Conservation (phyloP, 768 basidiomycete species). For the Phlebiopsis flavidoalba region DNA sequence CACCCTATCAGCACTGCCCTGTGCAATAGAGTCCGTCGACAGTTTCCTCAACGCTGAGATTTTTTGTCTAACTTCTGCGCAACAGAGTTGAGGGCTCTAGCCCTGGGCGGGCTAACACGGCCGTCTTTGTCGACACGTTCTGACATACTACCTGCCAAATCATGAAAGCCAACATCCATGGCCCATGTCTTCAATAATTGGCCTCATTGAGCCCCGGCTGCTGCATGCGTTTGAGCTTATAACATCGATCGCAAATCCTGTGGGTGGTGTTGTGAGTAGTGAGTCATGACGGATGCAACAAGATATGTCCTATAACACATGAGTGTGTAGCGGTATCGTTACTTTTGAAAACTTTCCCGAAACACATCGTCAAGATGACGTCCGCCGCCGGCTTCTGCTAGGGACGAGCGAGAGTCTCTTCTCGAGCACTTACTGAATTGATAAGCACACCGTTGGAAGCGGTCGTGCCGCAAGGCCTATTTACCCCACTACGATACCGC, state of each 20-base stretch:
- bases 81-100: slow-evolving; percentile 79
- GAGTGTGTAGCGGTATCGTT: slow-evolving; percentile 93
- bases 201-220: slow-evolving; percentile 33
- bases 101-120: slow-evolving; percentile 87
- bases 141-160: slow-evolving; percentile 46
- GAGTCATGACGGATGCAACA: no score
- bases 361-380: slow-evolving; percentile 90
- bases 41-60: slow-evolving; percentile 85
- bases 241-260: slow-evolving; percentile 76
- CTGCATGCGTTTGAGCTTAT: slow-evolving; percentile 67
- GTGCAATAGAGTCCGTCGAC: slow-evolving; percentile 90
- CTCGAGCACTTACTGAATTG: slow-evolving; percentile 90
- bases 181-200: slow-evolving; percentile 17
- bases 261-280: not conserved
- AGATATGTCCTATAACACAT: slow-evolving; percentile 58
- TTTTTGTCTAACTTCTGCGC: slow-evolving; percentile 77
- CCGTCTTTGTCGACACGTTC: slow-evolving; percentile 61
- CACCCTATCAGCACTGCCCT: slow-evolving; percentile 85
- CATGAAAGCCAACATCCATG: slow-evolving; percentile 24
- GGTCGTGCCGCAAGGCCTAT: slow-evolving; percentile 87
- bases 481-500: no score
- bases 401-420: slow-evolving; percentile 92
- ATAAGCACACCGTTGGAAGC: slow-evolving; percentile 94
- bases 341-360: slow-evolving; percentile 95
- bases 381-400: slow-evolving; percentile 79